These are phyloP conservation scores for Oryza australiensis DNA, from an alignment of 176 grass and related monocot species.

Conservation along the genomic window DNA sequence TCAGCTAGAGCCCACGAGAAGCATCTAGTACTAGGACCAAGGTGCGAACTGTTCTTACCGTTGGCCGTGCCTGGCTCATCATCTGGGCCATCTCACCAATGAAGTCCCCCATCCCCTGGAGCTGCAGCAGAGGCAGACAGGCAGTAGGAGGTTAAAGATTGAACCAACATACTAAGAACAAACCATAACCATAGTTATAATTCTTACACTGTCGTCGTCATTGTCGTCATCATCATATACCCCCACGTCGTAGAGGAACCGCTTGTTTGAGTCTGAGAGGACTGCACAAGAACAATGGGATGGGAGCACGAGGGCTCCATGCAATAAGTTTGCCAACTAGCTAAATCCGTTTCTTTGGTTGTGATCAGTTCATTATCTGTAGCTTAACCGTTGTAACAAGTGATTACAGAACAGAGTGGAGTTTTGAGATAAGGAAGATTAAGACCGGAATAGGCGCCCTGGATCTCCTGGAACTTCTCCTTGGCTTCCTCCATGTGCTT, in stretches of 20 bases:
- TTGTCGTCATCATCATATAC: conserved; percentile 76
- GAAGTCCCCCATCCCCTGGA: conserved; percentile 90
- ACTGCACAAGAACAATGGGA: conserved; percentile 66
- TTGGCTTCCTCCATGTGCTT: conserved; percentile 76
- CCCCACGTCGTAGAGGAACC: conserved; percentile 92
- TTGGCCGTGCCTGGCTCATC: conserved; percentile 78
- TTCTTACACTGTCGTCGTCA: conserved; percentile 35
- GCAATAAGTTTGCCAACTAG: conserved; percentile 47
- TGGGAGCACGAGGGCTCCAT: conserved; percentile 48
- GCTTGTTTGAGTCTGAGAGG: conserved; percentile 84
- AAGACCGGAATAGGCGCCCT: conserved; percentile 82
- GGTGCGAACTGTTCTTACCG: conserved; percentile 42
- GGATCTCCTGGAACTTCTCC: conserved; percentile 97
- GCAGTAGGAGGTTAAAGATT: not conserved
- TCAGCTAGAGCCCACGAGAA: not conserved
- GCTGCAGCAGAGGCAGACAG: conserved; percentile 15
- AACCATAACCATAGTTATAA: not conserved
- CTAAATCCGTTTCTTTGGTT: conserved; percentile 8
- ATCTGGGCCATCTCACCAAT: conserved; percentile 93
- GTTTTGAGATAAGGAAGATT: conserved; percentile 16
- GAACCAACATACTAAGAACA: not conserved
- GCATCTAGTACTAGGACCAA: not conserved
- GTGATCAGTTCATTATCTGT: conserved; percentile 32
- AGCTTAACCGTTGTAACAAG: not conserved
- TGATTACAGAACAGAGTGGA: conserved; percentile 19